Evolutionary conservation across 495 filamentous ascomycete genomes (phyloP).

Genomic region (Pseudomonodictys pantanalensis): DNA sequence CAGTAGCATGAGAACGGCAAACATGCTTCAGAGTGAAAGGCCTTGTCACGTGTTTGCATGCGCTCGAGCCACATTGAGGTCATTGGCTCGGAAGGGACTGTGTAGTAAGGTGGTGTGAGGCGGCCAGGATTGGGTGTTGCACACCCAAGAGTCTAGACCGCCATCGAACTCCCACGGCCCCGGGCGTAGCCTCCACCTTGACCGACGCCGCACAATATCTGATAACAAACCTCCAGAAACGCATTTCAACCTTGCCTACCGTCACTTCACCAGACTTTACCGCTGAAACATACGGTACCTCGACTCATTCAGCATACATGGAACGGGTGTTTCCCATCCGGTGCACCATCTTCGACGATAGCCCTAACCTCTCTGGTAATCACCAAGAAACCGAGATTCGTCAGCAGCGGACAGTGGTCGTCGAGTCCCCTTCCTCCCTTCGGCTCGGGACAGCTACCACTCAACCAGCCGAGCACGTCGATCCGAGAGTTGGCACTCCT

Average conservation of each 20-base stretch:
- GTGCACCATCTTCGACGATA: slow-evolving; percentile 18
- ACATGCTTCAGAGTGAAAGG: too few species aligned
- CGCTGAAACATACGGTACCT: too few species aligned
- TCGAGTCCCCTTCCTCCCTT: background rate
- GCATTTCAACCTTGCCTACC: too few species aligned
- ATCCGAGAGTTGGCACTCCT: background rate
- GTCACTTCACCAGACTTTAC: too few species aligned
- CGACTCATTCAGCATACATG: background rate
- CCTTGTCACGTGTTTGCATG: too few species aligned
- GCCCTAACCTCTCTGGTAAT: slow-evolving; percentile 3
- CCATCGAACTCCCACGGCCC: background rate
- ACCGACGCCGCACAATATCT: background rate
- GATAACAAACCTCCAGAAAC: background rate
- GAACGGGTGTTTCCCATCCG: slow-evolving; percentile 23
- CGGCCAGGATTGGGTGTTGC: too few species aligned
- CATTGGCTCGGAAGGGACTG: too few species aligned
- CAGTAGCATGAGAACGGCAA: too few species aligned
- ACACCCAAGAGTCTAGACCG: background rate
- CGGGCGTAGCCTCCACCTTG: background rate
- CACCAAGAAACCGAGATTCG: slow-evolving; percentile 7
- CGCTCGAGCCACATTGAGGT: too few species aligned
- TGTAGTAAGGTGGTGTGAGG: too few species aligned
- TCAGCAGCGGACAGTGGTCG: background rate
- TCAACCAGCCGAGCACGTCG: background rate
- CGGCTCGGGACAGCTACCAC: background rate